Base-by-base conservation (phyloP, 1,284 basidiomycete genomes). In the Microbotryum violaceum region DNA sequence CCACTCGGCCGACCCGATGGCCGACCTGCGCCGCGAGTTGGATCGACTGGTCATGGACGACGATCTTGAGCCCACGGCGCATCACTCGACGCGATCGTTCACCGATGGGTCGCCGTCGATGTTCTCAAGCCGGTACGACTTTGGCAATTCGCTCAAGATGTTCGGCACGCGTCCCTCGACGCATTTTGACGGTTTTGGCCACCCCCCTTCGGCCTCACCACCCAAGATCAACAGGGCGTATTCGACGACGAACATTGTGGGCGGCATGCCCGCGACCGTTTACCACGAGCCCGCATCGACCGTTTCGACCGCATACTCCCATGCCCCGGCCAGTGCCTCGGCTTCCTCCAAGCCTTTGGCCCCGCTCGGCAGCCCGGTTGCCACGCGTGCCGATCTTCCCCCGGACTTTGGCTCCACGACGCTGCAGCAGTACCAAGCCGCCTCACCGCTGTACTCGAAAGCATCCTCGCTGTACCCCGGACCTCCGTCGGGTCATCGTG, bases 1-100 rank as follows among this genome's bases (percentile, higher is more conserved):
- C 7, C 67, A 76, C 57, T 62, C 70, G 0, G 63, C 68, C 3
- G 70, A 73, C 37, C 63, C 72, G 33, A 73, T 77, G 73, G 76
- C 75, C 49, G 75, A 80, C 63, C 73, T 82, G 12, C 72, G 79
- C 49, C 74, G 77, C 9, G 79, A 80, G 68, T 74, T 82, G 56
- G 76, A 77, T 51, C 70, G 78, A 31, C 74, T 81, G 53, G 74
- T 78, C n/a, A 70, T 72, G 23, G 77, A 77, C 61, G 77, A 78
- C 42, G 77, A 78, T 52, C 77, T 78, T 57, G 71, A 72, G 42
- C 55, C 46, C 45, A 42, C 37, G 16, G 37, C 37, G 37, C 37
- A 42, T 42, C 37, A 42, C 37, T 42, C 37, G 37, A 31, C 52
- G 49, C 33, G 50, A 46, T 21, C 10, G 44, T 29, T 55, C 54